phyloP scores from a whole-genome alignment of 2,329 filamentous ascomycete genomes.

The Pseudogymnoascus sp. region DNA sequence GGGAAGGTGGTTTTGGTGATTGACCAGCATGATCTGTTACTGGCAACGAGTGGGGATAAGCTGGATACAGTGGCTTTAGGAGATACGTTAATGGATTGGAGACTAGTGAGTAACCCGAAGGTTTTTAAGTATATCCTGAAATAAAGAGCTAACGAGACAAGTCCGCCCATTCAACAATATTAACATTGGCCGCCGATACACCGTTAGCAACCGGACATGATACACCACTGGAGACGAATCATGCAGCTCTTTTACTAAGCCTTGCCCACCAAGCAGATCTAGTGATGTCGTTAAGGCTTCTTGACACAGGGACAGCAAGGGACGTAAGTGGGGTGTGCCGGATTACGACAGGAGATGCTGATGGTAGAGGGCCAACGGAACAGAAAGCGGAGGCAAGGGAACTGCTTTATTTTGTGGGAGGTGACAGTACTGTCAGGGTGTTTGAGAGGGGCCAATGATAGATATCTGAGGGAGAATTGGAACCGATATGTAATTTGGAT shows the following conservation, averaged over 20 bases:
- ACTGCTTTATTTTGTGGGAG: conserved; percentile 70
- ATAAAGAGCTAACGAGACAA: conserved; percentile 31
- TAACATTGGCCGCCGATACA: conserved; percentile 64
- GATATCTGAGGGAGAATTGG: conserved; percentile 6
- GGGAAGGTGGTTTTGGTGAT: conserved; percentile 50
- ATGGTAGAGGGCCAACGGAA: conserved; percentile 25
- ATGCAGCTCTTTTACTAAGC: conserved; percentile 62
- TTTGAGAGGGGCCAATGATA: conserved; percentile 69
- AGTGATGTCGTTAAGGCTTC: conserved; percentile 61
- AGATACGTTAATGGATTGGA: conserved; percentile 49
- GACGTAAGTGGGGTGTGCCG: conserved; percentile 86
- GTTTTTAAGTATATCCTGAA: not conserved
- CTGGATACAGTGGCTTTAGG: conserved; percentile 40
- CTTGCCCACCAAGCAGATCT: conserved; percentile 68
- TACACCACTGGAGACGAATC: conserved; percentile 61
- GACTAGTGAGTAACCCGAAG: conserved; percentile 47
- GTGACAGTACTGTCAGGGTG: conserved; percentile 71
- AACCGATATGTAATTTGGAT: not conserved
- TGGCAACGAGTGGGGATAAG: conserved; percentile 48
- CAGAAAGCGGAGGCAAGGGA: conserved; percentile 51
- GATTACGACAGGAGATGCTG: conserved; percentile 51
- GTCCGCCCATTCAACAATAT: conserved; percentile 56
- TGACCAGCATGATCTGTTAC: conserved; percentile 57
- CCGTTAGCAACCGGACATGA: conserved; percentile 55
- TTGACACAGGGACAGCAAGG: conserved; percentile 82